Conservation (phyloP, 768 basidiomycete genomes). For the Hortiboletus campestris region DNA sequence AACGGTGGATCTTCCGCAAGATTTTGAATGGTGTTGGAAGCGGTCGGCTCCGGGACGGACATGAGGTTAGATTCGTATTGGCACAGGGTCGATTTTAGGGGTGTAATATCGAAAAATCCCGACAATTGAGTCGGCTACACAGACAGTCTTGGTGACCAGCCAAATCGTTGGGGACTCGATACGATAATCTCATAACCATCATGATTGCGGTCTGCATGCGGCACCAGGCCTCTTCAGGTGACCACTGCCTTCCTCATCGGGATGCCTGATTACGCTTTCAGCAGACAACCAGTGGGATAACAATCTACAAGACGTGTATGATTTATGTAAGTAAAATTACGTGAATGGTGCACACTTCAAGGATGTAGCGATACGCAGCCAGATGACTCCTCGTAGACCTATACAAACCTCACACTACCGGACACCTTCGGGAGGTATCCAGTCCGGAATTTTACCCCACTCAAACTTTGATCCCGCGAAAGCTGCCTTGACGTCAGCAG, state of each 20-base stretch:
- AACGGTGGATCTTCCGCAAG: constrained; percentile 17
- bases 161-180: not conserved
- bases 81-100: constrained; percentile 11
- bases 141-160: not conserved
- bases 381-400: not conserved
- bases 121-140: constrained; percentile 16
- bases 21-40: constrained; percentile 8
- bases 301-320: not conserved
- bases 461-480: constrained; percentile 60
- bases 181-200: too few relatives aligned
- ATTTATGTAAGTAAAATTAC: constrained; percentile 5
- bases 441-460: constrained; percentile 71
- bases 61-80: constrained; percentile 20
- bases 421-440: constrained; percentile 65
- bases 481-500: constrained; percentile 47
- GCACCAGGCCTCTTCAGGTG: not conserved
- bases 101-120: constrained; percentile 10
- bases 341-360: not conserved
- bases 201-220: too few relatives aligned
- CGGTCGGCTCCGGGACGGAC: constrained; percentile 16
- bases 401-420: constrained; percentile 33
- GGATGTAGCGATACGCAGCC: not conserved
- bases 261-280: not conserved
- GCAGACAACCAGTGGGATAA: not conserved
- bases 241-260: constrained; percentile 16